These are phyloP conservation scores for Oehlia diaphana DNA, from an alignment of 192 early-diverging fungal species.

Conservation along the genomic window DNA sequence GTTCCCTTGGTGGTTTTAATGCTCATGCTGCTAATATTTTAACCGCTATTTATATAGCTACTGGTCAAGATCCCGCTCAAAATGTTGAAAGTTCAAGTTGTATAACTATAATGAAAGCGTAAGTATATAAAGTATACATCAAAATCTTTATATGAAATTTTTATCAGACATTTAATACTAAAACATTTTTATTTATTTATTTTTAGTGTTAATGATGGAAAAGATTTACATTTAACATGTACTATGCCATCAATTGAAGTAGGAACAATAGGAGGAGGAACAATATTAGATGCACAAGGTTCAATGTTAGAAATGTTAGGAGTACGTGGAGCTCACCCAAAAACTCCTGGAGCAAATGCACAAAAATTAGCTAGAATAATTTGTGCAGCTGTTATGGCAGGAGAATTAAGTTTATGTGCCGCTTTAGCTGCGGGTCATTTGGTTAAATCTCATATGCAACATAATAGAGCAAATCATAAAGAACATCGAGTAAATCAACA, in stretches of 20 bases:
- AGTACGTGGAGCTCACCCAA: conserved; percentile 77
- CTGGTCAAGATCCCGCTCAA: conserved; percentile 95
- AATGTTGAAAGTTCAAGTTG: conserved; percentile 93
- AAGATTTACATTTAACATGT: conserved; percentile 84
- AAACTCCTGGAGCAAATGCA: conserved; percentile 80
- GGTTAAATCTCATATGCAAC: conserved; percentile 85
- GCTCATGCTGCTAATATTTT: conserved; percentile 93
- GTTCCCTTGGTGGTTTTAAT: conserved; percentile 88
- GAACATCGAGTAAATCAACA: conserved; percentile 22
- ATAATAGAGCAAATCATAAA: conserved; percentile 66
- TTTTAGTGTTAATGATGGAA: conserved; percentile 60
- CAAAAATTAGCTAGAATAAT: conserved; percentile 84
- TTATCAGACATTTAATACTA: not conserved
- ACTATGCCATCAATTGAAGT: conserved; percentile 95
- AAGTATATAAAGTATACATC: not conserved
- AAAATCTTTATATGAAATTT: no score
- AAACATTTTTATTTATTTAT: not conserved
- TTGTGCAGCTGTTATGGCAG: conserved; percentile 88
- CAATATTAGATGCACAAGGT: conserved; percentile 77
- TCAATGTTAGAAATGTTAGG: conserved; percentile 89
- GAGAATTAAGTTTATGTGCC: conserved; percentile 83
- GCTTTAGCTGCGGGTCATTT: conserved; percentile 89
- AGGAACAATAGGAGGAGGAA: conserved; percentile 92
- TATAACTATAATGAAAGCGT: conserved; percentile 90
- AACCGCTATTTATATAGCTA: conserved; percentile 87